Base-by-base conservation (phyloP, 805 yeast species). In the Candida sakaeoensis region DNA sequence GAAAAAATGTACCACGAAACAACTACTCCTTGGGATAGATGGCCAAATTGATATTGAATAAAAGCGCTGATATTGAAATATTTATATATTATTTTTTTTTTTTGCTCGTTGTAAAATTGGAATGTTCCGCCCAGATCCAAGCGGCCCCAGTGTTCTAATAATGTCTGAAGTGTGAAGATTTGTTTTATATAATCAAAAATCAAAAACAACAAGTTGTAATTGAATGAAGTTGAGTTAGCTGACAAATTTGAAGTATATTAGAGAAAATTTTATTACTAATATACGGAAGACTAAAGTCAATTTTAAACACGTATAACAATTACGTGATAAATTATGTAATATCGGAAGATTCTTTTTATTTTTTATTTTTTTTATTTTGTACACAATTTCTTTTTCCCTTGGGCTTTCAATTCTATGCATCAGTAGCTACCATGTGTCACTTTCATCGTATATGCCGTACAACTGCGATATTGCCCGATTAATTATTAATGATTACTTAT, bases 261-360 rank as follows among this genome's bases (percentile, higher is more conserved):
- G 30, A 27, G 14, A 27, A 27, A 27, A 12, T 27, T 12, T 9
- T 27, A 8, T 12, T 27, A 12, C 30, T n/a, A n/a, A n/a, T n/a
- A n/a, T n/a, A n/a, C n/a, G 28, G 5, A 21, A 21, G 24, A 21
- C 9, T 21, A 28, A 28, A 28, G 32, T 13, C 10, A 28, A 28
- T 28, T 33, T 22, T 16, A 25, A 19, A 34, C 37, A 34, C 37
- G 37, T 34, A 16, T 34, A 24, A 24, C 9, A 6, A 24, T 34
- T 34, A 34, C 23, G 16, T 18, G 25, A 19, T 8, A 3, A 8
- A 3, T 34, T 28, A 28, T 15, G 19, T 28, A 4, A 24, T 23
- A 24, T 34, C 37, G 25, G 23, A 10, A 24, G 37, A 34, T 34
- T 34, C 17, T n/a, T n/a, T n/a, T n/a, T n/a, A n/a, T n/a, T n/a